Base-by-base conservation (phyloP, 2,329 filamentous ascomycete genomes). In the Phyllosticta paracitricarpa region DNA sequence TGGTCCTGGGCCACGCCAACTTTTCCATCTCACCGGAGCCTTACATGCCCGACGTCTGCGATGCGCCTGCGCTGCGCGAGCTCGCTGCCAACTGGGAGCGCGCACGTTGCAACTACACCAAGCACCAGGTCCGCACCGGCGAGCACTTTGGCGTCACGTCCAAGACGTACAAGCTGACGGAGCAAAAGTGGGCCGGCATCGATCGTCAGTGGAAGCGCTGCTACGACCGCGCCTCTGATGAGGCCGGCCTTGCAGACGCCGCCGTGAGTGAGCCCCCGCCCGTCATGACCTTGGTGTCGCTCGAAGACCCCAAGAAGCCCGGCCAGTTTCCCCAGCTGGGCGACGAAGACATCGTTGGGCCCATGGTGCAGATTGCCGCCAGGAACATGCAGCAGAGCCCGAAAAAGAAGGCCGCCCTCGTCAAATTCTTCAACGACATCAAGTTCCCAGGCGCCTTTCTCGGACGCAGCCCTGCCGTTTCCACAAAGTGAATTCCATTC, bases 81-180 rank as follows among this genome's bases (percentile, higher is more conserved):
- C 80, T 96, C 57, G 85, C 88, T 58, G 80, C 83, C 6, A 88
- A 95, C 69, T 96, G 92, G 91, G 87, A 93, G 67, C 76, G 84
- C 35, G 93, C 93, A 28, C 84, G 91, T 57, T 83, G 84, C 72
- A 94, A 96, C 72, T 97, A 92, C 76, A 89, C 89, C 66, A 93
- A 92, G 73, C 92, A 96, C 69, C 83, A 95, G 22, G 88, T 90
- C 10, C 88, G 91, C 62, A 94, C 89, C 0, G 88, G 89, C 61
- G 92, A 96, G 74, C 91, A 97, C 75, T 96, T 96, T 67, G 91
- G 92, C 17, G 81, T 87, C 35, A 96, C 91, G 0, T 96, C 91
- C 59, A 94, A 91, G 72, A 94, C 89, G 61, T 96, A 92, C 75
- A 84, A 82, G 58, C 81, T 94, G 61, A 96, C 92, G 0, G 87